Base-by-base conservation (phyloP, 2,329 filamentous ascomycete species). In the Exophiala mesophila region DNA sequence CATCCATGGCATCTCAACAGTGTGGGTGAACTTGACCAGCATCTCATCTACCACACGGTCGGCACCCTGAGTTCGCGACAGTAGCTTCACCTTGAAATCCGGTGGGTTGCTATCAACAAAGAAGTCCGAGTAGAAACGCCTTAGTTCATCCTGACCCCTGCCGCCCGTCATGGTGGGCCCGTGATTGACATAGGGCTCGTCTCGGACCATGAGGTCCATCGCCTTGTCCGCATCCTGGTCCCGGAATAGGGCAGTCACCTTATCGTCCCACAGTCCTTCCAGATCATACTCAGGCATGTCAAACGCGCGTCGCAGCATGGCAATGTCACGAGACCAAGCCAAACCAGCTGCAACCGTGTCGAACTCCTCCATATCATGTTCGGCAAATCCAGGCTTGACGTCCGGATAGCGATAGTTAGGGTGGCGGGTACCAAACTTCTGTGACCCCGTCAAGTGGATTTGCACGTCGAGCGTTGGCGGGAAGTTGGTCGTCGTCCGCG, bases 321-420 rank as follows among this genome's bases (percentile, higher is more conserved):
- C 68, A 44, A 89, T 57, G 24, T 77, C 81, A 5, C 85, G 71
- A n/a, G 73, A 77, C 74, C 81, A 88, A 0, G 84, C 82, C 15
- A 88, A 57, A n/a, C 75, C 73, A 2, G 82, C 76, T 0, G 74
- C 74, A 3, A 84, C 67, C 7, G 72, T 68, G 50, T 87, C 74
- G 54, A 79, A 88, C 51, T 83, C 77, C 2, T 84, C 79, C 21
- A 85, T 60, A 42, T 86, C 78, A 15, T 74, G 71, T 61, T 88
- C 83, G 0, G 84, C 84, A 49, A 89, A 88, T 0, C 85, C 85
- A 0, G 77, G 65, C 37, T 77, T 65, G 0, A 64, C 76, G 46
- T 71, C 67, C 8, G 72, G 68, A 52, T 83, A 83, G 0, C 70
- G 70, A 55, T 73, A 80, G 41, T 66, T 64, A 30, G 58, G 53